These are phyloP conservation scores for Rhipidocladum racemiflorum DNA, from an alignment of 176 grass and related monocot species.

Conservation along the genomic window DNA sequence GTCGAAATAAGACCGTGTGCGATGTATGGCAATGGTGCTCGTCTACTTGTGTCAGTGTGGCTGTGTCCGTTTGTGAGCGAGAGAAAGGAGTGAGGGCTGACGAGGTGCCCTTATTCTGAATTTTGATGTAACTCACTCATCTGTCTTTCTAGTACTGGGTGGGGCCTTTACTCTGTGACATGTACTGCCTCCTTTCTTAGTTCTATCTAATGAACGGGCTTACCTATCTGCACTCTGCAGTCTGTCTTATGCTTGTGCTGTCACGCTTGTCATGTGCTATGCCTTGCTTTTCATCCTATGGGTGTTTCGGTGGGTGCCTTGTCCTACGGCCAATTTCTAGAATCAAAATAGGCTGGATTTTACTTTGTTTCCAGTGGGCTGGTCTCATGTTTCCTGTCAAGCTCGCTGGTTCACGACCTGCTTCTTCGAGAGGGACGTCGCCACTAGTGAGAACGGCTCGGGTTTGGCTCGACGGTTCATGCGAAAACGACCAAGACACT, in stretches of 20 bases:
- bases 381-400: too few species aligned
- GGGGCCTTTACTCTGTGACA: background rate
- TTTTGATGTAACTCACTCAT: background rate
- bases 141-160: background rate
- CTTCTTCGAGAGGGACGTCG: too few species aligned
- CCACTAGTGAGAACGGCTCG: too few species aligned
- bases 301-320: too few species aligned
- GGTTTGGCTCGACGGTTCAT: too few species aligned
- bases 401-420: too few species aligned
- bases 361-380: too few species aligned
- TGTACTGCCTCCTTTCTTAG: background rate
- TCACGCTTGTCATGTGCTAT: background rate
- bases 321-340: too few species aligned
- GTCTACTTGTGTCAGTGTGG: background rate
- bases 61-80: background rate
- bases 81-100: background rate
- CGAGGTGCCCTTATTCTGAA: background rate
- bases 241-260: background rate
- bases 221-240: background rate
- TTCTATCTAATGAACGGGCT: background rate
- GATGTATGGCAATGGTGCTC: background rate
- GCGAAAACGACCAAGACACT: too few species aligned
- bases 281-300: too few species aligned
- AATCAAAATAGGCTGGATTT: too few species aligned
- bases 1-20: conserved; percentile 9